Evolutionary conservation across 129 eudicot species (phyloP).

Genomic region (Flaveria bidentis): DNA sequence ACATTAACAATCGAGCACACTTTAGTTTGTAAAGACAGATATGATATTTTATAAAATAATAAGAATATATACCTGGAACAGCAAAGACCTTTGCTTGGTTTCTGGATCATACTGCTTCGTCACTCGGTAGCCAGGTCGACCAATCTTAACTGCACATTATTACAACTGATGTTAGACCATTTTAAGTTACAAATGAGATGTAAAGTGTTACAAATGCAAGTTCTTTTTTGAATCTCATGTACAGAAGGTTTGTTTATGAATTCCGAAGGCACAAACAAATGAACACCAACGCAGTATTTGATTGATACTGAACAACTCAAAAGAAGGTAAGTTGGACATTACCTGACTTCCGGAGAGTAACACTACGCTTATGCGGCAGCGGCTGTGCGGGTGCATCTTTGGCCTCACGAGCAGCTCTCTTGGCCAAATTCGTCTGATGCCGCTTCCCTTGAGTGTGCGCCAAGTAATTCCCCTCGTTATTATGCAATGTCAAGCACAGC

Average conservation of each 20-base stretch:
- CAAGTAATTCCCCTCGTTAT: constrained; percentile 95
- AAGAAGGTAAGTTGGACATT: neutral
- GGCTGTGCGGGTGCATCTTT: constrained; percentile 97
- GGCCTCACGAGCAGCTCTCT: constrained; percentile 97
- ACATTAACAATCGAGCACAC: neutral
- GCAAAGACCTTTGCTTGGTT: constrained; percentile 89
- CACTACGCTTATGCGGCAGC: constrained; percentile 83
- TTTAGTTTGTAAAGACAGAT: neutral
- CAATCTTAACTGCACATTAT: constrained; percentile 77
- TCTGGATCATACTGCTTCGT: constrained; percentile 92
- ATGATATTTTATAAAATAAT: neutral
- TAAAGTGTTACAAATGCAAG: neutral
- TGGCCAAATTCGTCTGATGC: constrained; percentile 96
- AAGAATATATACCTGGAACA: constrained; percentile 63
- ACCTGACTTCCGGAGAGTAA: constrained; percentile 62
- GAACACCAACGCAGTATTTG: neutral
- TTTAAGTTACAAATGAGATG: neutral
- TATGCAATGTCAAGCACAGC: constrained; percentile 84
- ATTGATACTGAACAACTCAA: neutral
- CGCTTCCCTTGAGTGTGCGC: constrained; percentile 98
- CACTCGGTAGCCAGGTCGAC: constrained; percentile 93
- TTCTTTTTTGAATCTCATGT: neutral
- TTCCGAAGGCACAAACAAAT: neutral
- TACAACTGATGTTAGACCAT: constrained; percentile 19
- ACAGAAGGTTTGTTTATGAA: neutral